Conservation (phyloP, 2,329 filamentous ascomycete genomes). For the Penicillium sclerotiorum region DNA sequence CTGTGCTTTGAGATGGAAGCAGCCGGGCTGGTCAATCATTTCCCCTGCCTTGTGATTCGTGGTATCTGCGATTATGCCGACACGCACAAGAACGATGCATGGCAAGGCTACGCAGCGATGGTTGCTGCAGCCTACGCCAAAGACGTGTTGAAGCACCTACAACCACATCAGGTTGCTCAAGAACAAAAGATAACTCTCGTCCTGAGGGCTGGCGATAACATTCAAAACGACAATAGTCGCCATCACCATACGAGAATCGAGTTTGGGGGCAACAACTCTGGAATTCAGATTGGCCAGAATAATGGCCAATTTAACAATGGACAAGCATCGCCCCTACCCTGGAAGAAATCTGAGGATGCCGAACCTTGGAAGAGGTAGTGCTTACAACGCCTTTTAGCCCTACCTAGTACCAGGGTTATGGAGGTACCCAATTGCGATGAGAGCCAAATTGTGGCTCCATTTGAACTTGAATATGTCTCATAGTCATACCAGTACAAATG, state of each 20-base stretch:
- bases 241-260: not conserved
- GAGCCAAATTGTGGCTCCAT: no score
- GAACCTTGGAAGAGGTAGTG: no score
- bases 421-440: no score
- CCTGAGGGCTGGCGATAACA: not conserved
- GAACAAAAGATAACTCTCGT: not conserved
- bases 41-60: conserved; percentile 23
- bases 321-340: no score
- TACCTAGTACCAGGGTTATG: no score
- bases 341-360: no score
- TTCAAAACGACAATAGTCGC: no score
- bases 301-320: not conserved
- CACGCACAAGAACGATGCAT: conserved; percentile 17
- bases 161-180: not conserved
- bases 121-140: conserved; percentile 4
- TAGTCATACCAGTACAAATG: no score
- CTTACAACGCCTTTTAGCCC: no score
- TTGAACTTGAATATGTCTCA: no score
- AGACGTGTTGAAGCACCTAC: not conserved
- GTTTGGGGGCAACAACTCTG: not conserved
- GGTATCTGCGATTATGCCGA: conserved; percentile 25
- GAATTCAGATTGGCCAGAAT: not conserved
- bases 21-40: conserved; percentile 9
- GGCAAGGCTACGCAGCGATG: conserved; percentile 16
- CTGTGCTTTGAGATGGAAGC: conserved; percentile 24